Percentiles rank a stretch among this genome's conserved stretches.
phyloP scores from a whole-genome alignment of 192 early-diverging fungal species.

The Rhizoclosmatium globosum region DNA sequence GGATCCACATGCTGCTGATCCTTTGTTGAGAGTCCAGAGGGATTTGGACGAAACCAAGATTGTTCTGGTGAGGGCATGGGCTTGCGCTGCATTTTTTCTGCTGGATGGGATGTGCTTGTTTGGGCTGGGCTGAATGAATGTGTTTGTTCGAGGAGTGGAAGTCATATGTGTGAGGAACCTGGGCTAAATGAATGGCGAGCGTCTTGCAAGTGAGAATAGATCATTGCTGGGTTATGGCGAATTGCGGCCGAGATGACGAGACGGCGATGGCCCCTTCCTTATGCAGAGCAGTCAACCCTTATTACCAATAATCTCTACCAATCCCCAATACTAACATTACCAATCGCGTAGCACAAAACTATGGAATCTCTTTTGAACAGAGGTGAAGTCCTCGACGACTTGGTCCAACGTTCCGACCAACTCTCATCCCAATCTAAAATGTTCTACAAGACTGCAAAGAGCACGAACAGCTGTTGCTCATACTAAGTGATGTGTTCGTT shows the following conservation, averaged over 20 bases:
- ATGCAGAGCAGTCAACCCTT: no score
- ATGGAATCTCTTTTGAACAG: constrained; percentile 90
- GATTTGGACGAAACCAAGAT: constrained; percentile 98
- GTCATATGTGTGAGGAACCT: no score
- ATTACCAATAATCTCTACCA: background rate
- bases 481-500: background rate
- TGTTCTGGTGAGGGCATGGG: constrained; percentile 67
- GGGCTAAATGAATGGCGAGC: no score
- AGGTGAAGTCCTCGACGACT: constrained; percentile 87
- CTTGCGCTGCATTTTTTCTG: background rate
- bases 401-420: constrained; percentile 83
- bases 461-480: constrained; percentile 32
- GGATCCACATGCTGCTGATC: constrained; percentile 92
- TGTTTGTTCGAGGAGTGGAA: no score
- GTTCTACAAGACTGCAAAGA: constrained; percentile 96
- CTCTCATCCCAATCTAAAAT: constrained; percentile 91
- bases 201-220: no score
- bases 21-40: constrained; percentile 91
- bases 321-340: background rate
- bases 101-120: no score
- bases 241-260: no score
- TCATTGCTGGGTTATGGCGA: no score
- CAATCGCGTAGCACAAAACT: constrained; percentile 77
- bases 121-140: no score
- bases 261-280: no score